Conservation (phyloP, 371 early-diverging fungal species). For the Sporodiniella umbellata region DNA sequence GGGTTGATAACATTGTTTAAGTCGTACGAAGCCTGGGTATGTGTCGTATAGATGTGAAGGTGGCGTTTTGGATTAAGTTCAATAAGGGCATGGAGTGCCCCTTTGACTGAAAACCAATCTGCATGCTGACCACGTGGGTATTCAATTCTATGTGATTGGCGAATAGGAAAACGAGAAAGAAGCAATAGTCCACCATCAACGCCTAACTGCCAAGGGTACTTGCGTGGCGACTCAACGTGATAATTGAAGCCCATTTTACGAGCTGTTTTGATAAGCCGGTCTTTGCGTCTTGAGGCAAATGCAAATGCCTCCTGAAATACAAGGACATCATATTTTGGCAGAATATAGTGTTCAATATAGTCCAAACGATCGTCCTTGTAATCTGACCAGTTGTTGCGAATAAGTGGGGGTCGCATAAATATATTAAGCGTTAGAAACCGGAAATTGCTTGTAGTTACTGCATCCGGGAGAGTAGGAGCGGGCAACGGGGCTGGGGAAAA, state of each 20-base stretch:
- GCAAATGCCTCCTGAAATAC: slow-evolving; percentile 84
- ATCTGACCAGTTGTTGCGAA: slow-evolving; percentile 75
- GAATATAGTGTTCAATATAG: slow-evolving; percentile 58
- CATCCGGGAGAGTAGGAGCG: slow-evolving; percentile 30
- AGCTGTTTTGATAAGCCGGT: slow-evolving; percentile 59
- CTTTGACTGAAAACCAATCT: slow-evolving; percentile 72
- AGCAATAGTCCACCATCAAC: slow-evolving; percentile 84
- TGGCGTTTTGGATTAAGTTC: slow-evolving; percentile 42
- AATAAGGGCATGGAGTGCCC: slow-evolving; percentile 76
- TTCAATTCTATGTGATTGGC: slow-evolving; percentile 47
- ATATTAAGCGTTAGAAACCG: slow-evolving; percentile 77
- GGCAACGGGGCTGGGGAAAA: slow-evolving; percentile 31
- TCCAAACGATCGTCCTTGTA: slow-evolving; percentile 74
- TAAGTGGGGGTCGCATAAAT: slow-evolving; percentile 82
- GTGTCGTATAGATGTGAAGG: slow-evolving; percentile 78
- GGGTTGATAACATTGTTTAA: slow-evolving; percentile 43
- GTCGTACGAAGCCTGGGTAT: slow-evolving; percentile 77
- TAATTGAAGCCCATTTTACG: slow-evolving; percentile 62
- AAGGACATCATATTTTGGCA: slow-evolving; percentile 76
- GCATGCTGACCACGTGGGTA: slow-evolving; percentile 69
- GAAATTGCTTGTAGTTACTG: slow-evolving; percentile 31
- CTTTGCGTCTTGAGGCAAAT: slow-evolving; percentile 61
- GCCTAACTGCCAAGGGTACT: slow-evolving; percentile 58
- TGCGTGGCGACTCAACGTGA: slow-evolving; percentile 57
- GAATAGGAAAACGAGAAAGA: slow-evolving; percentile 73